phyloP scores from a whole-genome alignment of 805 yeast species.

The Teunomyces kruisii region DNA sequence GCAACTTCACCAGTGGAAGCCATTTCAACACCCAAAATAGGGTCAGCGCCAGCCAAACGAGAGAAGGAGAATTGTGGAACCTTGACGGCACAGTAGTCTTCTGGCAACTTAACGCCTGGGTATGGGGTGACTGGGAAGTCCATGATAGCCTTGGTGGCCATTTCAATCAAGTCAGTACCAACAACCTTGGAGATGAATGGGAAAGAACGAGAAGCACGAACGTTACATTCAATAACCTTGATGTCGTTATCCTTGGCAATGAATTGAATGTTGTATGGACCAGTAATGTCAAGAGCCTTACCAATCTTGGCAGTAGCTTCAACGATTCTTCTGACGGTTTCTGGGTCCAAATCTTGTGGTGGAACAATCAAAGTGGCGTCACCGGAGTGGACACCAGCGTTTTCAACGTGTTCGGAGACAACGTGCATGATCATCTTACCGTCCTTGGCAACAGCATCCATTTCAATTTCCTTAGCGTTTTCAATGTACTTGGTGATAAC shows the following conservation, averaged over 20 bases:
- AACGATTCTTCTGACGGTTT: slow-evolving; percentile 86
- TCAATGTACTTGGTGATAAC: slow-evolving; percentile 96
- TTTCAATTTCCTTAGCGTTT: slow-evolving; percentile 95
- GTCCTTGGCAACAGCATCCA: slow-evolving; percentile 96
- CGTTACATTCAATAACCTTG: slow-evolving; percentile 98
- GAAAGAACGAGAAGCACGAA: slow-evolving; percentile 98
- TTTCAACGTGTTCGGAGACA: slow-evolving; percentile 97
- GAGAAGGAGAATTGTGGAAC: slow-evolving; percentile 98
- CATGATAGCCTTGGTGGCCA: slow-evolving; percentile 95
- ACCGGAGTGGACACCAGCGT: slow-evolving; percentile 99
- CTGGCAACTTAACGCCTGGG: slow-evolving; percentile 86
- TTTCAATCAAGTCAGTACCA: slow-evolving; percentile 92
- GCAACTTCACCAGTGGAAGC: slow-evolving; percentile 99
- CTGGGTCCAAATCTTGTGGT: slow-evolving; percentile 91
- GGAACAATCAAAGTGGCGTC: slow-evolving; percentile 97
- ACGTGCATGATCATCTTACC: slow-evolving; percentile 96
- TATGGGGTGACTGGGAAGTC: slow-evolving; percentile 86
- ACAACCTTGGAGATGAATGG: slow-evolving; percentile 97
- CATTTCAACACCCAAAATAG: slow-evolving; percentile 97
- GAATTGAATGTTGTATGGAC: slow-evolving; percentile 96
- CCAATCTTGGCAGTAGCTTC: slow-evolving; percentile 97
- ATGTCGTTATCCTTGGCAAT: slow-evolving; percentile 94
- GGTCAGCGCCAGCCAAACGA: slow-evolving; percentile 96
- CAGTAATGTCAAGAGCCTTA: slow-evolving; percentile 90
- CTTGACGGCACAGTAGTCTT: slow-evolving; percentile 92